Evolutionary conservation across 768 basidiomycete species (phyloP), one percentile per base, ranked within the genome.

Genomic region (Hirschioporus abietinus): DNA sequence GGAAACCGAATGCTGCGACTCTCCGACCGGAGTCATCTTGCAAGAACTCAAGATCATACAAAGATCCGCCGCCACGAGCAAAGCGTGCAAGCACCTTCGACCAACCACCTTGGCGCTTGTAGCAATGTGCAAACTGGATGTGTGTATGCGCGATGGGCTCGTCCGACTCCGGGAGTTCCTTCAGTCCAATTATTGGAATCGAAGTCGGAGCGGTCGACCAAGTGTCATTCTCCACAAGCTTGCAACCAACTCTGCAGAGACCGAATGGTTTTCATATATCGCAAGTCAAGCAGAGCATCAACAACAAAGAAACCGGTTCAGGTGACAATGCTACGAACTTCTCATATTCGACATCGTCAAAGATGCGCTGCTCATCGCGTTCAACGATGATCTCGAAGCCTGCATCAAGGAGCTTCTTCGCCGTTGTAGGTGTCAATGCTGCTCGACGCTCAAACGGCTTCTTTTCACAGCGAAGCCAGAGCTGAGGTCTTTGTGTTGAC

Each of bases 401-500:
- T 60, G 88, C 88, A 71, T 92, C 90, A 75, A 98, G 87, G 68
- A 99, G 86, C 70, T 83, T 85, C 78, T 92, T 93, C 71, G 96
- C 88, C 0, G 93, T 96, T 25, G 91, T 89, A 1, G 97, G 97
- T 12, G 95, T 96, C 69, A 99, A 82, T 8, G 96, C 96, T 30
- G 95, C 88, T 61, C 97, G 92, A 66, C 88, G 88, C 78, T 99
- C 97, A 70, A 96, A 95, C 69, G 88, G 85, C 77, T 99, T 99
- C 76, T 89, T 97, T 82, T 99, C 97, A 81, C 95, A 97, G 71
- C 97, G 89, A 58, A 99, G 86, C 96, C 96, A 99, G 72, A 99
- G 84, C 17, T 77, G 71, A 35, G 78, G 79, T 20, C 42, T 52
- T 52, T 52, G 5, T 15, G 42, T 52, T 15, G 20, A 12, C 12